Base-by-base conservation (phyloP, 768 basidiomycete genomes). In the Leccinum uliginosum region DNA sequence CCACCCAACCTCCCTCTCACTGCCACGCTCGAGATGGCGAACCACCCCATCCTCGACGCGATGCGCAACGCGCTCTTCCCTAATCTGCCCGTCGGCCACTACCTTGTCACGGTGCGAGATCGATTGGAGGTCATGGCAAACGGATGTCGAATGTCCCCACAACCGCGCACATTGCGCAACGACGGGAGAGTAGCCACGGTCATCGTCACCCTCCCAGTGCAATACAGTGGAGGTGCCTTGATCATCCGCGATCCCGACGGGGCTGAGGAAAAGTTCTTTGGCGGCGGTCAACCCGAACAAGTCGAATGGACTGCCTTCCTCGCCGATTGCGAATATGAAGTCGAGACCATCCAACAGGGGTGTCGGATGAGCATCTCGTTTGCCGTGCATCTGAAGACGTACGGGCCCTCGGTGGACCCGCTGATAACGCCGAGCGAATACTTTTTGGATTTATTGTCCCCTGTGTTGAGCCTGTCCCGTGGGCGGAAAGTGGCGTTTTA, bases 221-320 rank as follows among this genome's bases (percentile, higher is more conserved):
- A 86, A 50, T 83, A 85, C 69, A 81, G 81, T 17, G 90, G 90
- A 6, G 91, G 91, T 6, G 76, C 78, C 2, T 68, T 90, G 40
- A 61, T 85, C 54, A 73, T 91, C 38, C 81, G 79, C 19, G 80
- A 83, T 64, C 61, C 73, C 3, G 81, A 84, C 1, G 83, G 81
- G 0, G 67, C 69, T 7, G 78, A 81, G 53, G 89, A 92, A 66
- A 81, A 73, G 57, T 91, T 85, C 72, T 76, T 76, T 44, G 84
- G 81, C 6, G 74, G 81, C 0, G 84, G 86, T 35, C 84, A 85
- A 64, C 73, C 75, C 30, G 85, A 80, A 6, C 81, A 87, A 61
- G 77, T 91, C 57, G 89, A 92, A 58, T 92, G 90, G 90, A 78
- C 83, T 0, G 89, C 87, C 19, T 86, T 87, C 73, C 74, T 84